Conservation (phyloP, 1,284 basidiomycete genomes). For the Ganoderma lingzhi region DNA sequence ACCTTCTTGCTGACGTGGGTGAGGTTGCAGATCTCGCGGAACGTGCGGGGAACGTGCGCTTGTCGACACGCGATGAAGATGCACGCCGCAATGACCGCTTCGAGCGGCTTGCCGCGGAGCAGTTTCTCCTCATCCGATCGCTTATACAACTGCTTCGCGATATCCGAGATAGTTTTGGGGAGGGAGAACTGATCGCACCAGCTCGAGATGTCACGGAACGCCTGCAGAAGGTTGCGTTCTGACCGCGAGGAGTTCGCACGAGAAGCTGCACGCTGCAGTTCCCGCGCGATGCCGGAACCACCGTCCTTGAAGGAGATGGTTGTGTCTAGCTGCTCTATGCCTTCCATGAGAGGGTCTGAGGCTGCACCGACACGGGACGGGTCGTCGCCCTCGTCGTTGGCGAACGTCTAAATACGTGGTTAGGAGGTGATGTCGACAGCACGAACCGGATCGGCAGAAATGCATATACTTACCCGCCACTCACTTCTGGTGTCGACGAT, state of each 20-base stretch:
- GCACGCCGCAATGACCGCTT: conserved; percentile 96
- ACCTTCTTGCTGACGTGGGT: conserved; percentile 96
- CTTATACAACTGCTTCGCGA: conserved; percentile 97
- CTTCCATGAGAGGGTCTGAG: conserved; percentile 92
- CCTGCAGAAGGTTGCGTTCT: conserved; percentile 86
- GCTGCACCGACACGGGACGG: conserved; percentile 99
- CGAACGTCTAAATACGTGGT: conserved; percentile 82
- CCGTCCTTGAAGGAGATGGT: conserved; percentile 96
- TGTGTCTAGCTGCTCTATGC: conserved; percentile 93
- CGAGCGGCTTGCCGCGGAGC: conserved; percentile 89
- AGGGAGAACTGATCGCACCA: conserved; percentile 97
- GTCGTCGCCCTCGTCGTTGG: conserved; percentile 98
- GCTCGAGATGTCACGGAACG: conserved; percentile 90
- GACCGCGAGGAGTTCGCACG: conserved; percentile 80
- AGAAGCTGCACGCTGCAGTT: conserved; percentile 91
- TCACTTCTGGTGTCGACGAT: conserved; percentile 98
- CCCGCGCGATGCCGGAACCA: conserved; percentile 90
- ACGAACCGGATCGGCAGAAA: not conserved
- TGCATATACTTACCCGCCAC: conserved; percentile 81
- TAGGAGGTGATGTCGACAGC: conserved; percentile 20
- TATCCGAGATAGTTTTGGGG: conserved; percentile 94
- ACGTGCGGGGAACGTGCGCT: conserved; percentile 92
- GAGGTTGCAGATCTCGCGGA: conserved; percentile 94
- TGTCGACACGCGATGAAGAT: conserved; percentile 98
- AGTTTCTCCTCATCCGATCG: conserved; percentile 96